These are phyloP conservation scores for Rutidosis leptorrhynchoides DNA, from an alignment of 129 eudicot genomes.

Conservation along the genomic window DNA sequence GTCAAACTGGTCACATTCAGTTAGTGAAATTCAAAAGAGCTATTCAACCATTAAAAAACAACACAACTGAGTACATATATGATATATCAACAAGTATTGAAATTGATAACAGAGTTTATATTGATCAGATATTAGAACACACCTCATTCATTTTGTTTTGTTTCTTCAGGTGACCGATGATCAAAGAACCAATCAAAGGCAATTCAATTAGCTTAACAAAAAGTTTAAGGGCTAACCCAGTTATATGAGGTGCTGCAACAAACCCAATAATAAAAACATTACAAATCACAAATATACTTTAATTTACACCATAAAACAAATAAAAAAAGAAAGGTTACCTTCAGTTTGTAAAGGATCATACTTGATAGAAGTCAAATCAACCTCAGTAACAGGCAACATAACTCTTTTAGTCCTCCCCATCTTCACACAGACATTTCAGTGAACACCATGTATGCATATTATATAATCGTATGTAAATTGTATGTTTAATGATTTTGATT, in stretches of 20 bases:
- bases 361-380: slow-evolving; percentile 50
- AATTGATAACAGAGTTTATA: neutral
- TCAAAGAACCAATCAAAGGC: slow-evolving; percentile 58
- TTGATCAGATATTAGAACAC: neutral
- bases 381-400: slow-evolving; percentile 66
- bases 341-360: slow-evolving; percentile 45
- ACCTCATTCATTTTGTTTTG: slow-evolving; percentile 72
- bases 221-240: slow-evolving; percentile 48
- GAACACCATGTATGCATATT: slow-evolving; percentile 29
- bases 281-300: neutral
- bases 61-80: too few species aligned
- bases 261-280: slow-evolving; percentile 18
- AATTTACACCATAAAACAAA: neutral
- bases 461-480: neutral
- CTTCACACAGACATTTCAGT: slow-evolving; percentile 32
- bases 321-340: slow-evolving; percentile 34
- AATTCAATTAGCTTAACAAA: slow-evolving; percentile 52
- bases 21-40: neutral
- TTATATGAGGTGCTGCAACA: slow-evolving; percentile 69
- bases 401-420: slow-evolving; percentile 59
- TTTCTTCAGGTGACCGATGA: slow-evolving; percentile 54
- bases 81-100: too few species aligned
- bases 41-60: neutral
- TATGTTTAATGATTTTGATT: neutral
- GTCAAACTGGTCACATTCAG: slow-evolving; percentile 5